phyloP scores from a whole-genome alignment of 2,329 filamentous ascomycete genomes.

The Emergomyces africanus region DNA sequence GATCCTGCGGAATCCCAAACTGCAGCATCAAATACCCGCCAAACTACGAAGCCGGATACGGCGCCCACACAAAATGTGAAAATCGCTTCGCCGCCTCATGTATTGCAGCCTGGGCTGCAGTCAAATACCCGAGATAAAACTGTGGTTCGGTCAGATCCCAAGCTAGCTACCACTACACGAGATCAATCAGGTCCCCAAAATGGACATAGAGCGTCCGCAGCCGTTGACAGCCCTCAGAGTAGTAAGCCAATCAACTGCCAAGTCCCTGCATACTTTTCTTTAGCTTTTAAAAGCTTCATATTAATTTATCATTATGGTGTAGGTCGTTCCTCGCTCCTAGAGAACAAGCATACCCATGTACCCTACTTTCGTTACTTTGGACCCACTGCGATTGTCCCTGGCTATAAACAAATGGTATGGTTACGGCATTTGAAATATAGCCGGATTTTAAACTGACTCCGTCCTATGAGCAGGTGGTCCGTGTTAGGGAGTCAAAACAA shows the following conservation, averaged over 20 bases:
- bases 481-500: conserved; percentile 44
- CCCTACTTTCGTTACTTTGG: conserved; percentile 89
- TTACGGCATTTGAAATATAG: not conserved
- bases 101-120: not conserved
- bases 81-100: not conserved
- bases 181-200: not conserved
- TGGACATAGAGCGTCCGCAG: conserved; percentile 12
- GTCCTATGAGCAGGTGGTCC: conserved; percentile 38
- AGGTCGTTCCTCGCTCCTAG: conserved; percentile 28
- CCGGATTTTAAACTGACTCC: conserved; percentile 21
- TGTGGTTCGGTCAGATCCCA: not conserved
- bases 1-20: conserved; percentile 30
- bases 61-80: conserved; percentile 9
- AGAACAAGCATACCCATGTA: conserved; percentile 38
- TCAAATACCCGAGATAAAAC: not conserved
- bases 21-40: not conserved
- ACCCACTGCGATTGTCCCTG: conserved; percentile 79
- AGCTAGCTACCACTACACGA: not conserved
- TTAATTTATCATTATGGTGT: conserved; percentile 7
- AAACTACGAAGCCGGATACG: conserved; percentile 18
- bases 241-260: conserved; percentile 16
- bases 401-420: conserved; percentile 79
- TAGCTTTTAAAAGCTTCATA: not conserved
- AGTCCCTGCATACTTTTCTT: not conserved
- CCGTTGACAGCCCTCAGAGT: conserved; percentile 24